Conservation (phyloP, 257 asterid species). For the Solanum clarkiae region DNA sequence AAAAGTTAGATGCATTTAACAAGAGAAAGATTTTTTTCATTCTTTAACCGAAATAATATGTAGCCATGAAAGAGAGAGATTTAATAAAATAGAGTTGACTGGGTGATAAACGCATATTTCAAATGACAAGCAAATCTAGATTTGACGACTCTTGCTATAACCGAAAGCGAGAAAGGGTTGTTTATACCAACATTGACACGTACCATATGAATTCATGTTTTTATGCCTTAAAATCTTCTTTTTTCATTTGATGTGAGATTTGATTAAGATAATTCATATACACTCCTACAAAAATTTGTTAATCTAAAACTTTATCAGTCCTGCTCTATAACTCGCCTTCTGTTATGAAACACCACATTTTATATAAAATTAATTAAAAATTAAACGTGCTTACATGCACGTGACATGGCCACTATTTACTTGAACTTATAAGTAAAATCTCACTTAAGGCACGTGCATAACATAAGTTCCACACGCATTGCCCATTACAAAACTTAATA, state of each 20-base stretch:
- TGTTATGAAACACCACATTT: neutral
- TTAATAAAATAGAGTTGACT: neutral
- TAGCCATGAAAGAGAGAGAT: neutral
- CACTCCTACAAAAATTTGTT: neutral
- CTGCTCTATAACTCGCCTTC: neutral
- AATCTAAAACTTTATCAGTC: neutral
- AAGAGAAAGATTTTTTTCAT: neutral
- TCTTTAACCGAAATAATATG: neutral
- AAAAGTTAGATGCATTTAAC: neutral
- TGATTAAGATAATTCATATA: neutral
- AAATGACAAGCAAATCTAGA: neutral
- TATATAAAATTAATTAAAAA: neutral
- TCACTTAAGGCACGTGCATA: neutral
- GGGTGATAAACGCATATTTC: too few species aligned
- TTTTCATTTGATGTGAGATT: neutral
- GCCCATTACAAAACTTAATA: neutral
- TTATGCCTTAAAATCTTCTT: neutral
- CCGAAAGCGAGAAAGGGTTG: neutral
- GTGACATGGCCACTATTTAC: neutral
- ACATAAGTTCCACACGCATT: neutral
- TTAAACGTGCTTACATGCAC: neutral
- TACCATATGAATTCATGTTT: neutral
- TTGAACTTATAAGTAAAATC: neutral
- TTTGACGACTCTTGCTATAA: neutral
- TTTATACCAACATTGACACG: too few species aligned